Conservation (phyloP, 2,329 filamentous ascomycete genomes). For the Myotisia sp. region DNA sequence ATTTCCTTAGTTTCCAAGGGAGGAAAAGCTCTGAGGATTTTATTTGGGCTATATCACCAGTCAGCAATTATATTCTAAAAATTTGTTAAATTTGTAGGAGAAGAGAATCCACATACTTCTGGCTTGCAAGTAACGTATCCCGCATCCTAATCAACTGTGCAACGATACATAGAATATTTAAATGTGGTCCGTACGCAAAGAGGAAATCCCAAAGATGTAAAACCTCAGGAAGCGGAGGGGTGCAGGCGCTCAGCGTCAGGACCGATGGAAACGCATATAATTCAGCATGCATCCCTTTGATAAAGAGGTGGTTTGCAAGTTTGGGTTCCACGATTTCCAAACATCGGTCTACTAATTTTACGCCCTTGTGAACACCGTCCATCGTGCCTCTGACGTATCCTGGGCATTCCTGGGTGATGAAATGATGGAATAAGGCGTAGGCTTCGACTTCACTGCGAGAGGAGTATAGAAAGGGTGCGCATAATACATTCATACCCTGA, state of each 20-base stretch:
- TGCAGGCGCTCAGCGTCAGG: constrained; percentile 86
- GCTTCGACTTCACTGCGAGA: constrained; percentile 90
- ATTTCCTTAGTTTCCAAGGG: constrained; percentile 69
- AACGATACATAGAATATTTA: constrained; percentile 94
- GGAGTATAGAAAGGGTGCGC: constrained; percentile 87
- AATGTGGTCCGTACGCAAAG: constrained; percentile 84
- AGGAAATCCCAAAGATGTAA: constrained; percentile 91
- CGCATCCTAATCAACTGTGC: constrained; percentile 83
- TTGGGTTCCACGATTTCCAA: constrained; percentile 83
- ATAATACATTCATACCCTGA: constrained; percentile 97
- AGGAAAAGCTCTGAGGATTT: constrained; percentile 76
- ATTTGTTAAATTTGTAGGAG: background rate
- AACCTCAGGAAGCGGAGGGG: constrained; percentile 85
- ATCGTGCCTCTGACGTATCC: constrained; percentile 91
- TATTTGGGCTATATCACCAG: constrained; percentile 56
- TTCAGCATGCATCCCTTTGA: constrained; percentile 78
- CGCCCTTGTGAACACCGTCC: constrained; percentile 88
- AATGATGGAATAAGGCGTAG: constrained; percentile 75
- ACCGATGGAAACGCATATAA: constrained; percentile 95
- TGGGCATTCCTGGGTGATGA: constrained; percentile 77
- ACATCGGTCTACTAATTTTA: constrained; percentile 83
- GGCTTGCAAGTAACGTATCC: constrained; percentile 65
- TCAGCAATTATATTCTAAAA: constrained; percentile 3
- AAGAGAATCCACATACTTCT: constrained; percentile 47
- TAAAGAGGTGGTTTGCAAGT: constrained; percentile 66